Evolutionary conservation across 2,329 filamentous ascomycete species (phyloP).

Genomic region (Fusarium temperatum): DNA sequence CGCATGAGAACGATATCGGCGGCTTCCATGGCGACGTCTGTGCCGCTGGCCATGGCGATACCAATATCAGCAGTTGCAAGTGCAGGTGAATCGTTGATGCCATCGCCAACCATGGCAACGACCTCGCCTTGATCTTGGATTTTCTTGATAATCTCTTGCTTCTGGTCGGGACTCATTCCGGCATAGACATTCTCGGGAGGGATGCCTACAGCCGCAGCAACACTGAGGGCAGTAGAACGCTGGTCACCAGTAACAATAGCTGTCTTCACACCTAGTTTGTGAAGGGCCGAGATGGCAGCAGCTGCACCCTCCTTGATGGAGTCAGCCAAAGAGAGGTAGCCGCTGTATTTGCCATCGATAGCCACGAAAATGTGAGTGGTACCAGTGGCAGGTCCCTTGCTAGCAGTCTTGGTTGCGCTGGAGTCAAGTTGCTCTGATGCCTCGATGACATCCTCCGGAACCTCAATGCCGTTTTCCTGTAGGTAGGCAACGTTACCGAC

Average conservation of each 20-base stretch:
- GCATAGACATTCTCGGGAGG: slow-evolving; percentile 79
- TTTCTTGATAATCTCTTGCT: slow-evolving; percentile 82
- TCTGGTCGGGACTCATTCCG: slow-evolving; percentile 89
- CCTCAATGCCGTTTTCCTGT: slow-evolving; percentile 71
- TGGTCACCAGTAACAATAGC: slow-evolving; percentile 97
- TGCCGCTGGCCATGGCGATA: slow-evolving; percentile 91
- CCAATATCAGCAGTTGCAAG: slow-evolving; percentile 92
- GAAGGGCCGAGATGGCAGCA: slow-evolving; percentile 82
- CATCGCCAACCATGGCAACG: slow-evolving; percentile 97
- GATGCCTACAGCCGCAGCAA: slow-evolving; percentile 86
- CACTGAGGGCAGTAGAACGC: slow-evolving; percentile 80
- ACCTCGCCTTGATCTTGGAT: slow-evolving; percentile 79
- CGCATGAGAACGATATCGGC: slow-evolving; percentile 97
- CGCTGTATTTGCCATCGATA: slow-evolving; percentile 82
- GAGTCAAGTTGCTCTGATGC: slow-evolving; percentile 68
- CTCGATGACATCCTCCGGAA: slow-evolving; percentile 71
- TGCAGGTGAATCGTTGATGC: slow-evolving; percentile 97
- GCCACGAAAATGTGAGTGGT: slow-evolving; percentile 93
- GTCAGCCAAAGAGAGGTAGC: slow-evolving; percentile 85
- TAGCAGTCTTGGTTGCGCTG: slow-evolving; percentile 49
- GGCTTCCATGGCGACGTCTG: slow-evolving; percentile 97
- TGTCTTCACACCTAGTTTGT: slow-evolving; percentile 84
- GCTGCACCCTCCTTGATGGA: slow-evolving; percentile 89
- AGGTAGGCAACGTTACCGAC: slow-evolving; percentile 86
- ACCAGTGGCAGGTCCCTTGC: slow-evolving; percentile 63